Conservation (phyloP, 257 asterid genomes). For the Solanum etuberosum region DNA sequence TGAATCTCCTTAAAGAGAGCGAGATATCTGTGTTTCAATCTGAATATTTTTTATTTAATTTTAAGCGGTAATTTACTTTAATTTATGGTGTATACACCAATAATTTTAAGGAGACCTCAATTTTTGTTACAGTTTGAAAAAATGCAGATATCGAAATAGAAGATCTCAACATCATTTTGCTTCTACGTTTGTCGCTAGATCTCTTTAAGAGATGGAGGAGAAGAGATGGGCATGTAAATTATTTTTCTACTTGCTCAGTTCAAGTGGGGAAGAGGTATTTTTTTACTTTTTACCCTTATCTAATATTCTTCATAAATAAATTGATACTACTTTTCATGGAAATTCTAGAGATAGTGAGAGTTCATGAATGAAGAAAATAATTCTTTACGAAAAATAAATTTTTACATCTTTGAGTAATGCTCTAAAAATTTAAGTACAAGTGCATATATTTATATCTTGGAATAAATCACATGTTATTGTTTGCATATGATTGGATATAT, state of each 20-base stretch:
- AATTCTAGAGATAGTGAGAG: neutral
- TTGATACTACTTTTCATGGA: too few relatives aligned
- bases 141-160: neutral
- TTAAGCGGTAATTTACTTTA: too few relatives aligned
- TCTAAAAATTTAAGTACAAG: neutral
- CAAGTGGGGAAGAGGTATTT: neutral
- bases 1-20: neutral
- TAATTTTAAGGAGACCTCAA: neutral
- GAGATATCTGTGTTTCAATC: neutral
- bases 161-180: neutral
- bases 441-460: neutral
- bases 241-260: neutral
- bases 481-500: neutral
- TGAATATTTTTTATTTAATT: neutral
- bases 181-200: neutral
- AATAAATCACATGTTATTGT: neutral
- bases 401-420: neutral
- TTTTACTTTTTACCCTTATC: neutral
- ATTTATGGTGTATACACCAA: neutral
- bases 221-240: neutral
- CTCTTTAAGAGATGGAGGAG: neutral
- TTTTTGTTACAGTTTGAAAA: neutral
- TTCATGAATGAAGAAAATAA: neutral
- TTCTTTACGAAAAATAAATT: neutral
- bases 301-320: too few relatives aligned